Evolutionary conservation across 805 yeast species (phyloP).

Genomic region (Phaffomyces opuntiae): DNA sequence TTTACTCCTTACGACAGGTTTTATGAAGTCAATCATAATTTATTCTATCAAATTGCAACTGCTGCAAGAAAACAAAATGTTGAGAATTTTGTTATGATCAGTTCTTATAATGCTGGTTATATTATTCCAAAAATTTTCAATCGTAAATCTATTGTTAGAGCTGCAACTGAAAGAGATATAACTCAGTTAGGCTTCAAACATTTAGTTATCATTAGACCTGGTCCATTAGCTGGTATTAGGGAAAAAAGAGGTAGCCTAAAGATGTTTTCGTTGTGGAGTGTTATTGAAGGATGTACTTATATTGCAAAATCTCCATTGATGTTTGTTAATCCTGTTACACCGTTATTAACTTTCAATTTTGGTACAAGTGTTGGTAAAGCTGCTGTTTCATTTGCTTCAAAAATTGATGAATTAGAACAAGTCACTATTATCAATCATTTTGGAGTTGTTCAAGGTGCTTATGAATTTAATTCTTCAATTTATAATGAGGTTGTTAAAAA

Average conservation of each 20-base stretch:
- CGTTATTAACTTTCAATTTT: conserved; percentile 5
- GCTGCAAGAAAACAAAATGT: conserved; percentile 9
- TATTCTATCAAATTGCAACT: conserved; percentile 10
- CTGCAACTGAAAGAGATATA: conserved; percentile 9
- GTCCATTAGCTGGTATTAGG: conserved; percentile 13
- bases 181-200: conserved; percentile 4
- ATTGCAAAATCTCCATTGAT: conserved; percentile 4
- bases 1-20: conserved; percentile 2
- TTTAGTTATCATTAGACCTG: conserved; percentile 10
- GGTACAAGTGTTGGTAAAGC: conserved; percentile 14
- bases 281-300: conserved; percentile 5
- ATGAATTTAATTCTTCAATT: conserved; percentile 3
- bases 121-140: conserved; percentile 4
- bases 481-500: not conserved
- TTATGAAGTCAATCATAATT: conserved; percentile 8
- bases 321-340: conserved; percentile 3
- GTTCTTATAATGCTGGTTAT: conserved; percentile 6
- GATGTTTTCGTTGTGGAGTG: conserved; percentile 7
- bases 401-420: not conserved
- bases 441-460: conserved; percentile 6
- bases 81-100: conserved; percentile 7
- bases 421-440: conserved; percentile 3
- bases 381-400: conserved; percentile 2
- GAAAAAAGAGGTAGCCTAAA: conserved; percentile 7
- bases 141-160: conserved; percentile 8